Evolutionary conservation across 108 stramenopile species (phyloP), one percentile per base, ranked within the genome.

Genomic region (Cafeteria roenbergensis): DNA sequence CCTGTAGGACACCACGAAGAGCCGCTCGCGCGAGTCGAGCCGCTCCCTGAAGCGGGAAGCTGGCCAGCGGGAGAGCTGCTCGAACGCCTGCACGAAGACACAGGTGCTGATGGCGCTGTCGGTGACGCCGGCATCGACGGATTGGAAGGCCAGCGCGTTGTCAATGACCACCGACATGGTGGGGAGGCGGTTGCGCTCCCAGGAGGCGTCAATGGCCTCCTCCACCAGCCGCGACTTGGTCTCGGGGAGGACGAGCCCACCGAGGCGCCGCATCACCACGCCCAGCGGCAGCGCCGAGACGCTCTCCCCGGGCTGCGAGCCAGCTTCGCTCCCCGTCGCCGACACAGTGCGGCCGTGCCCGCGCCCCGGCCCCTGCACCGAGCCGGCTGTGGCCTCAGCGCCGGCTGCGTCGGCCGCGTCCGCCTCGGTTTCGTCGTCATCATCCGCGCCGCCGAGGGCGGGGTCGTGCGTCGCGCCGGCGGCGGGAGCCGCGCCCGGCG

Each of bases 51-150:
- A 61, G 59, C 2, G 20, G 2, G 24, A 21, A 1, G 17, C n/a
- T 1, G 17, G 20, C 29, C 2, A 6, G 2, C 37, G 36, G 22
- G 2, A 2, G 34, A 81, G 69, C 57, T 76, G 73, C 20, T 56
- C 54, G 34, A 74, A 81, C 22, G 77, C 74, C 62, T 81, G 80
- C 64, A 52, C 78, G 36, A 81, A 81, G 25, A 71, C 33, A 58
- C 72, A 76, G 50, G 73, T 57, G 64, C 68, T 73, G 25, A 53
- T 57, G 24, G 72, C 27, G 30, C 70, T 34, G 62, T 80, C 80
- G 29, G 14, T 50, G 27, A 76, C 73, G 12, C 72, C 78, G 4
- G 31, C 14, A 21, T 75, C 78, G 22, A 51, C 32, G 22, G 67
- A 64, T 31, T 30, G 12, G 34, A 72, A 55, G 1, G 80, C 68